Conservation (phyloP, 306 rosid species). For the Boehmeria nivea region DNA sequence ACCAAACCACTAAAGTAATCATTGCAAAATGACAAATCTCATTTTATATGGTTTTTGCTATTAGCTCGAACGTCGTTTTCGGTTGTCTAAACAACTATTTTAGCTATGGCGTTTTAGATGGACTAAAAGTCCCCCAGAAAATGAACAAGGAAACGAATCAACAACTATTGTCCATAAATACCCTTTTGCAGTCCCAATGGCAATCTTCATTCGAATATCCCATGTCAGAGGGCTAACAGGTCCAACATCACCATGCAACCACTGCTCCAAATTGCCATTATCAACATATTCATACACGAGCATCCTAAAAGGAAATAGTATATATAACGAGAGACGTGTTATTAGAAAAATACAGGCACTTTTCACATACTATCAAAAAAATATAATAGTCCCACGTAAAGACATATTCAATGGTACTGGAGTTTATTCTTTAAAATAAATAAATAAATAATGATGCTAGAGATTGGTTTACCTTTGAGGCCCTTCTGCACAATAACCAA, state of each 20-base stretch:
- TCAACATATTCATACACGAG: slow-evolving; percentile 89
- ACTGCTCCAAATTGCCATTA: slow-evolving; percentile 95
- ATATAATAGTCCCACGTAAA: too few species aligned
- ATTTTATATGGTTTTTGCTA: neutral
- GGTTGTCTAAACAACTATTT: neutral
- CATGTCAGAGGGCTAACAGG: slow-evolving; percentile 86
- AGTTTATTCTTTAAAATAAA: too few species aligned
- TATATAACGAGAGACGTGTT: neutral
- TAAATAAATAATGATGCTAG: slow-evolving; percentile 1
- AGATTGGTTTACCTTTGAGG: slow-evolving; percentile 57
- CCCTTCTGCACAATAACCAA: slow-evolving; percentile 94
- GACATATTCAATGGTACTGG: too few species aligned
- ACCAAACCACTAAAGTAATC: slow-evolving; percentile 3
- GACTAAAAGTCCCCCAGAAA: neutral
- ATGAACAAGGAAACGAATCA: slow-evolving; percentile 2
- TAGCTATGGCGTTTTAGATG: neutral
- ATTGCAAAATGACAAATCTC: neutral
- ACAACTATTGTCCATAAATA: slow-evolving; percentile 19
- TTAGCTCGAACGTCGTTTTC: neutral
- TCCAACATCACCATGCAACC: slow-evolving; percentile 97
- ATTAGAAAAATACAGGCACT: neutral
- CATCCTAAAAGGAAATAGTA: slow-evolving; percentile 48
- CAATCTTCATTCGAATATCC: slow-evolving; percentile 84
- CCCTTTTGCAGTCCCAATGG: slow-evolving; percentile 93
- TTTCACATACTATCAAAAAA: too few species aligned